Evolutionary conservation across 345 rosid genomes (phyloP).

Genomic region (Citrus medica): DNA sequence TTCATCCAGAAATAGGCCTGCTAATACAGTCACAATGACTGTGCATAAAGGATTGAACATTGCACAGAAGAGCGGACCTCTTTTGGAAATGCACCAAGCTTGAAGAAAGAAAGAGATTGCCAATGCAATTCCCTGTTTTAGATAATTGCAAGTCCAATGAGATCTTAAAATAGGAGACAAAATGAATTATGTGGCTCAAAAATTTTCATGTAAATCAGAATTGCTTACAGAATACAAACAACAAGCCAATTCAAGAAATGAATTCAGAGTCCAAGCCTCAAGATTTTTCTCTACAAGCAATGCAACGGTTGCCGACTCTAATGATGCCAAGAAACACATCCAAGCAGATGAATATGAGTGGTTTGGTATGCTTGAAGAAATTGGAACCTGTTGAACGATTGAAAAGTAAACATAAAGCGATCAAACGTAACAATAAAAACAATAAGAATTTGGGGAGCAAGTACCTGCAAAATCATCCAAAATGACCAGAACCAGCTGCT

Average conservation of each 20-base stretch:
- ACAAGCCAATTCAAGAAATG: constrained; percentile 34
- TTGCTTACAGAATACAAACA: constrained; percentile 39
- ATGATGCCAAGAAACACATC: constrained; percentile 51
- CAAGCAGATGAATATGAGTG: constrained; percentile 47
- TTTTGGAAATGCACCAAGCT: constrained; percentile 63
- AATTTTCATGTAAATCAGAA: neutral
- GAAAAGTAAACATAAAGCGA: neutral
- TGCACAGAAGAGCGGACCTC: constrained; percentile 64
- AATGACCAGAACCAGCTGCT: constrained; percentile 54
- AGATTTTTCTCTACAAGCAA: constrained; percentile 24
- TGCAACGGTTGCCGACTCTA: constrained; percentile 39
- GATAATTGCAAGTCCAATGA: neutral
- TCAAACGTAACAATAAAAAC: neutral
- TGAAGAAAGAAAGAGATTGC: constrained; percentile 53
- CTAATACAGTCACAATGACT: constrained; percentile 51
- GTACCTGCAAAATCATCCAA: constrained; percentile 61
- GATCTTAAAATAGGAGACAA: neutral
- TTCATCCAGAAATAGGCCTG: constrained; percentile 54
- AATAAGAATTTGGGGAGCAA: neutral
- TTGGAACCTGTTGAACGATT: constrained; percentile 37
- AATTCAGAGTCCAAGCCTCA: constrained; percentile 36
- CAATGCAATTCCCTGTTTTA: constrained; percentile 42
- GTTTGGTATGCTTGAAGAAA: constrained; percentile 41
- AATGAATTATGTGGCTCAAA: neutral
- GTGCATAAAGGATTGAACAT: constrained; percentile 64